Evolutionary conservation across 345 rosid genomes (phyloP).

Genomic region (Sisymbrium altissimum): DNA sequence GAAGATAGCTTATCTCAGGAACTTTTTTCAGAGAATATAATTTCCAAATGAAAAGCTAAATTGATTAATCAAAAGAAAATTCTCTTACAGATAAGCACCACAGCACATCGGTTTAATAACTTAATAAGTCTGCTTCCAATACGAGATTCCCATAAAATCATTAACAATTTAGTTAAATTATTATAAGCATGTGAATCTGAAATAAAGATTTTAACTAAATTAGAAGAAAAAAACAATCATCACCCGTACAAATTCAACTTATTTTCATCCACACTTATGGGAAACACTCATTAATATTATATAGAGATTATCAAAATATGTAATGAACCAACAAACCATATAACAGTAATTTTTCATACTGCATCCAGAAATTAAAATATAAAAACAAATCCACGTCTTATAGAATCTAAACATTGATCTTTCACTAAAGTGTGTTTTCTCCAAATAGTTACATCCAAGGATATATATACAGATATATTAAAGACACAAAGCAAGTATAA

Average conservation of each 20-base stretch:
- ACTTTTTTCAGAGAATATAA: slow-evolving; percentile 26
- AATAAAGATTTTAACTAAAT: background rate
- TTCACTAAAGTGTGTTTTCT: background rate
- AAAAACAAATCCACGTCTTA: background rate
- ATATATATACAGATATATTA: background rate
- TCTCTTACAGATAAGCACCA: slow-evolving; percentile 35
- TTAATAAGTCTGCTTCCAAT: slow-evolving; percentile 20
- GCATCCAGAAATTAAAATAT: slow-evolving; percentile 10
- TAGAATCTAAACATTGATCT: background rate
- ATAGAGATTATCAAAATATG: background rate
- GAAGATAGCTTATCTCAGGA: slow-evolving; percentile 7
- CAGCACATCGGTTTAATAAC: slow-evolving; percentile 26
- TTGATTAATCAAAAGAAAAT: slow-evolving; percentile 27
- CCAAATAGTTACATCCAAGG: slow-evolving; percentile 4
- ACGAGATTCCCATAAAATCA: slow-evolving; percentile 26
- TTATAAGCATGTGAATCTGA: slow-evolving; percentile 14
- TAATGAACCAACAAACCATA: background rate
- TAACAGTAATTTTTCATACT: background rate
- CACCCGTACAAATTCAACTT: background rate
- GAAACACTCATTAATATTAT: background rate
- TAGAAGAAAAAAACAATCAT: background rate
- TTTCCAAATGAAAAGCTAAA: slow-evolving; percentile 2
- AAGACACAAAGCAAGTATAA: background rate
- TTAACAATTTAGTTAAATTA: slow-evolving; percentile 4
- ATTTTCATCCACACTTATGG: slow-evolving; percentile 21